A percentile compares a stretch with the other conserved stretches of the same genome.
phyloP scores from a whole-genome alignment of 805 yeast genomes.

The Pichia ethanolica region DNA sequence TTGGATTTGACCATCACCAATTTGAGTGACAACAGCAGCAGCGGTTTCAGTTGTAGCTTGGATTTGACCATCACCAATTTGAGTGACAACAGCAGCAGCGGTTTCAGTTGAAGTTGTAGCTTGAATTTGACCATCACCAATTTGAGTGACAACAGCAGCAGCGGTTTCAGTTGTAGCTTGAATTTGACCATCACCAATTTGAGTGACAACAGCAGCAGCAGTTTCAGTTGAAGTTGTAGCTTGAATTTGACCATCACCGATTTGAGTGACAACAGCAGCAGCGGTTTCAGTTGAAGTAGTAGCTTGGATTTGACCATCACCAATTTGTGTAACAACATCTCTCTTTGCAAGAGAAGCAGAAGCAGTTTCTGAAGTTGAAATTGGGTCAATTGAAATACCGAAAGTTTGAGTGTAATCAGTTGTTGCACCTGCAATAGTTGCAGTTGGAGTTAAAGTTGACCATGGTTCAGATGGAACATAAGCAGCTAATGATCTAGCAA shows the following conservation, averaged over 20 bases:
- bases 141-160: conserved; percentile 41
- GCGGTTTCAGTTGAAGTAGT: conserved; percentile 29
- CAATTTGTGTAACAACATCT: conserved; percentile 43
- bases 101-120: conserved; percentile 33
- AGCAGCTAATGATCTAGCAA: conserved; percentile 46
- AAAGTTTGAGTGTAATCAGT: conserved; percentile 54
- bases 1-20: conserved; percentile 37
- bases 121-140: conserved; percentile 58
- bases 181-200: conserved; percentile 28
- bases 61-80: conserved; percentile 44
- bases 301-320: conserved; percentile 57
- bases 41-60: conserved; percentile 35
- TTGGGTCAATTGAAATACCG: conserved; percentile 65
- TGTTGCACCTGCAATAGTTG: conserved; percentile 42
- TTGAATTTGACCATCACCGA: conserved; percentile 51
- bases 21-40: conserved; percentile 52
- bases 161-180: conserved; percentile 30
- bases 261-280: conserved; percentile 18
- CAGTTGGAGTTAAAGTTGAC: conserved; percentile 63
- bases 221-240: conserved; percentile 35
- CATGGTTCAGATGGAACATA: conserved; percentile 61
- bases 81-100: conserved; percentile 19
- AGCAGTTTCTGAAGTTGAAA: conserved; percentile 26
- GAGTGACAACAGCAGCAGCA: conserved; percentile 34
- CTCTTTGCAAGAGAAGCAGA: conserved; percentile 17